Evolutionary conservation across 345 rosid species (phyloP).

Genomic region (Aegle marmelos): DNA sequence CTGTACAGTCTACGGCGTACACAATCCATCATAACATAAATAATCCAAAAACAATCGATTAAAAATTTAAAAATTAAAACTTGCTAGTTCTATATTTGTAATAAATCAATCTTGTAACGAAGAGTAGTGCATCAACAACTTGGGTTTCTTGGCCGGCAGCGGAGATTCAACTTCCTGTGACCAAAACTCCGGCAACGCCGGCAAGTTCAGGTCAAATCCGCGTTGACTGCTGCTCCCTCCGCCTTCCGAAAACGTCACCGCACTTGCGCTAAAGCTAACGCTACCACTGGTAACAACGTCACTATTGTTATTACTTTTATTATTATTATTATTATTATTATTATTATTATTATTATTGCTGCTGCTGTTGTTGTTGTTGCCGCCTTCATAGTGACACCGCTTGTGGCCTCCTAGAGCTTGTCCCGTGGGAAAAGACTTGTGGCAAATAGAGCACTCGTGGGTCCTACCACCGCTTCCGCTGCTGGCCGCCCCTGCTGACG

Average conservation of each 20-base stretch:
- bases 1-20: conserved; percentile 24
- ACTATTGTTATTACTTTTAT: neutral
- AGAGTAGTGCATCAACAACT: conserved; percentile 26
- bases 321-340: too few species aligned
- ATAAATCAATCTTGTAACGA: neutral
- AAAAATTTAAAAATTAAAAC: neutral
- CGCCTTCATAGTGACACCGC: conserved; percentile 94
- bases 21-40: conserved; percentile 12
- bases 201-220: conserved; percentile 78
- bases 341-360: neutral
- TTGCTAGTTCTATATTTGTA: neutral
- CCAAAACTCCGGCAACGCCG: conserved; percentile 66
- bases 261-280: conserved; percentile 33
- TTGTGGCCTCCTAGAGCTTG: conserved; percentile 98
- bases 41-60: neutral
- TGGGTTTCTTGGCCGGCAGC: conserved; percentile 63
- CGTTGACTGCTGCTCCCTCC: conserved; percentile 40
- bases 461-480: conserved; percentile 39
- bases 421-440: conserved; percentile 81
- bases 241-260: conserved; percentile 44
- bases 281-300: neutral
- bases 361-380: conserved; percentile 17
- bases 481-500: conserved; percentile 13
- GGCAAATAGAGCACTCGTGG: conserved; percentile 94
- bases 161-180: conserved; percentile 68